phyloP scores from a whole-genome alignment of 2,329 filamentous ascomycete genomes.

The Biscogniauxia mediterranea region DNA sequence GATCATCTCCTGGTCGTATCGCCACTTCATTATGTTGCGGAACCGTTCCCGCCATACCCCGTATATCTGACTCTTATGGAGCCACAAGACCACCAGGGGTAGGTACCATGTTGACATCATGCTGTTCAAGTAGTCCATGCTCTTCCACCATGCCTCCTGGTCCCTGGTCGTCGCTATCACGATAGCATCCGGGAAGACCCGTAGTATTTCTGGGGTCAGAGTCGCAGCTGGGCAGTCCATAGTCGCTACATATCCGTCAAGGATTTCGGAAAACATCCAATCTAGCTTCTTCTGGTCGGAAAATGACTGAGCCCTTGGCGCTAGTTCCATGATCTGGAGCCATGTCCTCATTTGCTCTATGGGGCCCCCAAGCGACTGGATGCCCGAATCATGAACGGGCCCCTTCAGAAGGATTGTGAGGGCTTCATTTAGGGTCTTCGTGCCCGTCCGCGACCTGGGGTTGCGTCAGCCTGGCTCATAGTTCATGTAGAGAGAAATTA shows the following conservation, averaged over 20 bases:
- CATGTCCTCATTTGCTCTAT: conserved; percentile 35
- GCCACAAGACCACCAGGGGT: conserved; percentile 32
- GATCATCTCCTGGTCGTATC: conserved; percentile 33
- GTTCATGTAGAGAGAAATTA: not conserved
- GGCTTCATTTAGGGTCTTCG: conserved; percentile 38
- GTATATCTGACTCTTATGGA: conserved; percentile 33
- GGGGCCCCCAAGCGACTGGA: conserved; percentile 36
- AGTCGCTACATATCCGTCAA: conserved; percentile 37
- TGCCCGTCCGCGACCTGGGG: conserved; percentile 36
- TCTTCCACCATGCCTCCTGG: conserved; percentile 38
- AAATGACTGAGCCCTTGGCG: conserved; percentile 28
- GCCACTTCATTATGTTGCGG: conserved; percentile 30
- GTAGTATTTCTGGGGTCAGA: conserved; percentile 45
- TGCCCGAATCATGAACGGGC: conserved; percentile 36
- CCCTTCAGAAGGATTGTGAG: conserved; percentile 35
- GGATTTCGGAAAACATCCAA: conserved; percentile 35
- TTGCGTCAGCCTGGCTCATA: conserved; percentile 9
- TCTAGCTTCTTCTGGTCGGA: conserved; percentile 35
- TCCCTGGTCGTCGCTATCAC: conserved; percentile 45
- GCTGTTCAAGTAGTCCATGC: conserved; percentile 33
- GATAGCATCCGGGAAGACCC: conserved; percentile 48
- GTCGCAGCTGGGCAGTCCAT: conserved; percentile 43
- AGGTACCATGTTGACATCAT: conserved; percentile 36
- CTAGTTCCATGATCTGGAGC: conserved; percentile 35
- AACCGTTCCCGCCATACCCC: conserved; percentile 33